A percentile compares a stretch with the other conserved stretches of the same genome.
phyloP scores from a whole-genome alignment of 2,329 filamentous ascomycete species.

The Remersonia thermophila region DNA sequence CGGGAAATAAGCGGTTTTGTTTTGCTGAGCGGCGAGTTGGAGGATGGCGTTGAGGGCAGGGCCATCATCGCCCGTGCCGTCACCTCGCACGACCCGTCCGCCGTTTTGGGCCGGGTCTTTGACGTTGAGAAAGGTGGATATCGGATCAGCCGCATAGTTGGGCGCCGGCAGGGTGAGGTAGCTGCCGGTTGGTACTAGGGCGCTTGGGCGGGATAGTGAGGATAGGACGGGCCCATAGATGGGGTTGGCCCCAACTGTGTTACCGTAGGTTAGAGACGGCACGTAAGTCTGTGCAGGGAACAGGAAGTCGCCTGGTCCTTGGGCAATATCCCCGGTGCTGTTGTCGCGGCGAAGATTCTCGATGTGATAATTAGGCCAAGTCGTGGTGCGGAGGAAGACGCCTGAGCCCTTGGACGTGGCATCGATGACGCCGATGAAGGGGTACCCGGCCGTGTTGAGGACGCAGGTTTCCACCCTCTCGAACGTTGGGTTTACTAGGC shows the following conservation, averaged over 20 bases:
- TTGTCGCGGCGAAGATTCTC: conserved; percentile 32
- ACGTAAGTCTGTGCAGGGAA: conserved; percentile 23
- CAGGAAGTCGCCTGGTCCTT: conserved; percentile 21
- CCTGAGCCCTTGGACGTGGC: conserved; percentile 30
- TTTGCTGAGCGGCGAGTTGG: conserved; percentile 23
- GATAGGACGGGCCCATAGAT: conserved; percentile 25
- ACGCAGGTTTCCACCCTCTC: conserved; percentile 28
- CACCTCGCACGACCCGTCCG: conserved; percentile 25
- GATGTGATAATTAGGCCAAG: conserved; percentile 30
- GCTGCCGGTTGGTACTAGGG: conserved; percentile 26
- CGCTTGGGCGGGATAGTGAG: conserved; percentile 22
- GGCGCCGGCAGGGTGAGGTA: conserved; percentile 27
- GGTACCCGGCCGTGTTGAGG: conserved; percentile 24
- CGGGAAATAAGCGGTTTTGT: conserved; percentile 41
- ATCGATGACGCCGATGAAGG: conserved; percentile 31
- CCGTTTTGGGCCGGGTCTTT: conserved; percentile 29
- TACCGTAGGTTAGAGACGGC: conserved; percentile 30
- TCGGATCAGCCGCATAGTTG: conserved; percentile 25
- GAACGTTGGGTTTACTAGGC: conserved; percentile 28
- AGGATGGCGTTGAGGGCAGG: conserved; percentile 27
- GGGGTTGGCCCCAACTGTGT: conserved; percentile 29
- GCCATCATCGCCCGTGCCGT: conserved; percentile 27
- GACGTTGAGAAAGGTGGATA: conserved; percentile 28
- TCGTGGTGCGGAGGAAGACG: conserved; percentile 25
- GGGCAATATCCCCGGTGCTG: conserved; percentile 22